Percentiles rank a stretch among this genome's conserved stretches.
phyloP scores from a whole-genome alignment of 2,329 filamentous ascomycete genomes.

The Tolypocladium tundrense region DNA sequence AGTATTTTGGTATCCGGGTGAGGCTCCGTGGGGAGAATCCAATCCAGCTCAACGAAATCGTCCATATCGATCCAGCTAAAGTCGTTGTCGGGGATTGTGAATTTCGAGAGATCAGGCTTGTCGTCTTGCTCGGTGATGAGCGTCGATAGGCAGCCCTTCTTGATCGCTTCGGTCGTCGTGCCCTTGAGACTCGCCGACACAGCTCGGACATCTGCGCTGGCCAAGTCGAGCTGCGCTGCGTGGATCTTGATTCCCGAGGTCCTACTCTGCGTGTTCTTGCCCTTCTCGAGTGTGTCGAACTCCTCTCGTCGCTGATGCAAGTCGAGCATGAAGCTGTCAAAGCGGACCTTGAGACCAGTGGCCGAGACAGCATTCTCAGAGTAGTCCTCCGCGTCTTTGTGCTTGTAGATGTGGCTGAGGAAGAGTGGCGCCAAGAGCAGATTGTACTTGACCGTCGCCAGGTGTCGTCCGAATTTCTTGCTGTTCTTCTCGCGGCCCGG shows the following conservation, averaged over 20 bases:
- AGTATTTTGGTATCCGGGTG: slow-evolving; percentile 92
- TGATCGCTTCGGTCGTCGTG: slow-evolving; percentile 66
- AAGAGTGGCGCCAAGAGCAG: slow-evolving; percentile 85
- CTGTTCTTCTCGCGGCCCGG: slow-evolving; percentile 90
- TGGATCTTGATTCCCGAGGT: slow-evolving; percentile 95
- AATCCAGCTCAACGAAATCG: slow-evolving; percentile 95
- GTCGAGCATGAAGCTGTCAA: slow-evolving; percentile 96
- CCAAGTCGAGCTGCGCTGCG: slow-evolving; percentile 83
- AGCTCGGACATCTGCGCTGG: slow-evolving; percentile 83
- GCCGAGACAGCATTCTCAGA: slow-evolving; percentile 69
- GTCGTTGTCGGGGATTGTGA: slow-evolving; percentile 92
- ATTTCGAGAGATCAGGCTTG: slow-evolving; percentile 68
- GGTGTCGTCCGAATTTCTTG: slow-evolving; percentile 94
- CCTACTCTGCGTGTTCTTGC: slow-evolving; percentile 63
- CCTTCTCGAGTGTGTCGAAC: slow-evolving; percentile 72
- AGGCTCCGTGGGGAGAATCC: slow-evolving; percentile 81
- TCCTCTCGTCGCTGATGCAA: slow-evolving; percentile 89
- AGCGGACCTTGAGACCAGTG: slow-evolving; percentile 89
- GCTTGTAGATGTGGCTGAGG: slow-evolving; percentile 95
- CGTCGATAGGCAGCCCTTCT: slow-evolving; percentile 43
- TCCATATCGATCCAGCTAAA: slow-evolving; percentile 99
- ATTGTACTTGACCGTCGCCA: slow-evolving; percentile 98
- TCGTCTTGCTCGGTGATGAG: slow-evolving; percentile 45
- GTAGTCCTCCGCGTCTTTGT: slow-evolving; percentile 88
- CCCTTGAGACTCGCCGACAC: slow-evolving; percentile 84